A percentile compares a stretch with the other conserved stretches of the same genome.
Conservation (phyloP, 129 eudicot species). For the Rutidosis leptorrhynchoides region DNA sequence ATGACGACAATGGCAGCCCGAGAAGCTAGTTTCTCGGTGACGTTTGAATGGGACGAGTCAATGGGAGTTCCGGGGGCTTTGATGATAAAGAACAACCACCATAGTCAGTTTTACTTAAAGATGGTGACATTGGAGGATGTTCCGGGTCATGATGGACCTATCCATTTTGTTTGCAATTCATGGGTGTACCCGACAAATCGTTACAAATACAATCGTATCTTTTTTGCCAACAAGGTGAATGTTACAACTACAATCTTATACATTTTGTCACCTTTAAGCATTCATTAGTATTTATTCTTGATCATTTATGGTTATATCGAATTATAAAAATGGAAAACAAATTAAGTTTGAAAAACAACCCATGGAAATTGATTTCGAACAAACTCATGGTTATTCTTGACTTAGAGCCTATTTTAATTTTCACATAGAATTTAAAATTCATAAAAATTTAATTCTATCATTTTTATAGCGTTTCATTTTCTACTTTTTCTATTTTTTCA, state of each 20-base stretch:
- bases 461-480: too few relatives aligned
- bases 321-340: too few relatives aligned
- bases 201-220: slow-evolving; percentile 62
- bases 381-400: too few relatives aligned
- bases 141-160: slow-evolving; percentile 57
- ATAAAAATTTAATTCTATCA: too few relatives aligned
- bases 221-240: slow-evolving; percentile 80
- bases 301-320: too few relatives aligned
- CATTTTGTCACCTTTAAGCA: not conserved
- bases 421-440: too few relatives aligned
- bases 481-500: too few relatives aligned
- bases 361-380: too few relatives aligned
- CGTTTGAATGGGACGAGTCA: slow-evolving; percentile 66
- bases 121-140: slow-evolving; percentile 52
- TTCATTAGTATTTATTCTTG: too few relatives aligned
- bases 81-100: slow-evolving; percentile 56
- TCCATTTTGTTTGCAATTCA: slow-evolving; percentile 76
- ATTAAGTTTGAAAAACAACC: too few relatives aligned
- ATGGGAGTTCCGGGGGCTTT: slow-evolving; percentile 78
- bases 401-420: too few relatives aligned
- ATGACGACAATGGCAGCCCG: slow-evolving; percentile 23
- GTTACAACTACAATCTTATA: too few relatives aligned
- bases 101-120: slow-evolving; percentile 64
- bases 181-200: slow-evolving; percentile 82
- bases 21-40: slow-evolving; percentile 42